Conservation (phyloP, 2,329 filamentous ascomycete genomes). For the Lasiodiplodia gonubiensis region DNA sequence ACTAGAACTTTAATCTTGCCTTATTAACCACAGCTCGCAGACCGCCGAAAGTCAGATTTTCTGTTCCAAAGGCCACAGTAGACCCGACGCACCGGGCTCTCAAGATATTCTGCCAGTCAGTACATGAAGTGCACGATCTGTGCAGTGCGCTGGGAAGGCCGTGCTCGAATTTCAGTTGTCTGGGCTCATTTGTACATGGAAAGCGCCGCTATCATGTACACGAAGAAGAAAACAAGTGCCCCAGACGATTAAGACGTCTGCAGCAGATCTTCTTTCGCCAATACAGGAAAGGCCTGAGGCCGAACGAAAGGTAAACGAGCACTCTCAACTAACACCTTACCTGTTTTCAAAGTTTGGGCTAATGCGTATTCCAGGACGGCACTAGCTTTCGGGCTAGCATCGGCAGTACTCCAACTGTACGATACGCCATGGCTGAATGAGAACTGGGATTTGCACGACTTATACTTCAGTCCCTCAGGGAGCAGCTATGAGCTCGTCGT, state of each 20-base stretch:
- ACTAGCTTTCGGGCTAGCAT: constrained; percentile 29
- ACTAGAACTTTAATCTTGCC: background rate
- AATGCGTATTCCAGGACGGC: background rate
- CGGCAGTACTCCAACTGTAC: constrained; percentile 31
- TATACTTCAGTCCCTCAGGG: background rate
- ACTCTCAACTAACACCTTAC: background rate
- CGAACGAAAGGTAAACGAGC: background rate
- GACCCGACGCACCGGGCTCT: too few species aligned
- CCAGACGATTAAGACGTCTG: background rate
- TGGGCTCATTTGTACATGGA: background rate
- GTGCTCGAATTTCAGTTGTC: background rate
- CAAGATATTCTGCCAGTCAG: background rate
- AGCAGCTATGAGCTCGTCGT: background rate
- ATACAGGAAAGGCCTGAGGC: background rate
- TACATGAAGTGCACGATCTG: background rate
- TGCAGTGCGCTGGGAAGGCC: background rate
- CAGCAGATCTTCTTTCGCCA: background rate
- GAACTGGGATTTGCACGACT: constrained; percentile 24
- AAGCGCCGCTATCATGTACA: background rate
- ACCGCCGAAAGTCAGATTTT: background rate
- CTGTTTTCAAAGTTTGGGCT: background rate
- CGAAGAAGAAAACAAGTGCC: background rate
- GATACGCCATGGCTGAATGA: constrained; percentile 30
- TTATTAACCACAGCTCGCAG: background rate
- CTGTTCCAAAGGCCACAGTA: background rate